Evolutionary conservation across 108 stramenopile genomes (phyloP).

Genomic region (Nitzschia palea): DNA sequence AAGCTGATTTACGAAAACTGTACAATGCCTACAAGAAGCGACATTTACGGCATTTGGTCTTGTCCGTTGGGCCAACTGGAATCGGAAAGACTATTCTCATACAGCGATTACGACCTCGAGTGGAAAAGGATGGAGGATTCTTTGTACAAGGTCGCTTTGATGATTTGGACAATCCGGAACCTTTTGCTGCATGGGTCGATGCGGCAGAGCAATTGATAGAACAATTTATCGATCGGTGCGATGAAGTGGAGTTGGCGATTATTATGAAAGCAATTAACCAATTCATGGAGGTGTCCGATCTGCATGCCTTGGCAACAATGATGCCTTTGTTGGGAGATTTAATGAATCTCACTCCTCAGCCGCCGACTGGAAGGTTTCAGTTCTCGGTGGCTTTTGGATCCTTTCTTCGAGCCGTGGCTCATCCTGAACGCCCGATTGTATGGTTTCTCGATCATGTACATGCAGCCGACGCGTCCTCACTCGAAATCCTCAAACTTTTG

Average conservation of each 20-base stretch:
- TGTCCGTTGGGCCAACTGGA: slow-evolving; percentile 8
- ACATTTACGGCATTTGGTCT: neutral
- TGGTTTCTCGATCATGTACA: neutral
- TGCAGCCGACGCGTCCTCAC: neutral
- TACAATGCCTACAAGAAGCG: neutral
- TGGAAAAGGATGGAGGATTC: slow-evolving; percentile 1
- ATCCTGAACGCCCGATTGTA: slow-evolving; percentile 2
- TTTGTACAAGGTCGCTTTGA: slow-evolving; percentile 31
- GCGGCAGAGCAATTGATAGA: slow-evolving; percentile 2
- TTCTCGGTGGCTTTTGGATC: neutral
- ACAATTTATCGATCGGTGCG: neutral
- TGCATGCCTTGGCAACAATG: neutral
- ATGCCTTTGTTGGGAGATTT: neutral
- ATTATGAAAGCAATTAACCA: neutral
- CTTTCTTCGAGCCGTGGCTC: slow-evolving; percentile 1
- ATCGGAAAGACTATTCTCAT: slow-evolving; percentile 8
- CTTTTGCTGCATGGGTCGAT: slow-evolving; percentile 4
- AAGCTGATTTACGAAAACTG: neutral
- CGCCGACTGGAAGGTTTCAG: neutral
- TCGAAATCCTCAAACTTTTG: neutral
- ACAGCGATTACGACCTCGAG: neutral
- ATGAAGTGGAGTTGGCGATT: neutral
- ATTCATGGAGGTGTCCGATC: slow-evolving; percentile 5
- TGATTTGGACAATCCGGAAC: neutral
- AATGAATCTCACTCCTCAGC: neutral